Evolutionary conservation across 169 alveolate species (phyloP).

Genomic region (Neospora caninum): DNA sequence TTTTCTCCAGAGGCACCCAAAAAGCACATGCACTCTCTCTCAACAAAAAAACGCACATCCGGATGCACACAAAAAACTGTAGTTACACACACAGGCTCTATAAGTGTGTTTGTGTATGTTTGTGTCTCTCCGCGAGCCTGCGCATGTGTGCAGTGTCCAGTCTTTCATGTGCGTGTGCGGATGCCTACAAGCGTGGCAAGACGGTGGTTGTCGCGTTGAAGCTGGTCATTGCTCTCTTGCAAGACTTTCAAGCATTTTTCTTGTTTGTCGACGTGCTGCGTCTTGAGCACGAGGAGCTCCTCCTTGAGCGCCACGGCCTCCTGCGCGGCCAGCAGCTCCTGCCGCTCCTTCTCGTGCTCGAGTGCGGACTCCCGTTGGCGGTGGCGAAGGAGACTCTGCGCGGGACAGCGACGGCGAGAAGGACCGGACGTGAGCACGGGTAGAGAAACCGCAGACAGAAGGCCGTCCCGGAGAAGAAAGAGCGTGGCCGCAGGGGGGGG

Average conservation of each 20-base stretch:
- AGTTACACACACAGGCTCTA: neutral
- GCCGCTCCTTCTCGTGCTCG: slow-evolving; percentile 15
- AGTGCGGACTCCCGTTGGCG: neutral
- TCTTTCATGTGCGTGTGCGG: neutral
- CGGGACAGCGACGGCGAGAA: too few relatives aligned
- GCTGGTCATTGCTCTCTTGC: neutral
- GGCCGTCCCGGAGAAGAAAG: too few relatives aligned
- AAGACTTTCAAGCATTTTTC: neutral
- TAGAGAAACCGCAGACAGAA: too few relatives aligned
- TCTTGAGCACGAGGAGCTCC: neutral
- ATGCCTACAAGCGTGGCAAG: neutral
- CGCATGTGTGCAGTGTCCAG: neutral
- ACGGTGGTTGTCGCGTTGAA: neutral
- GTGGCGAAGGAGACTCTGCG: neutral
- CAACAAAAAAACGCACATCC: too few relatives aligned
- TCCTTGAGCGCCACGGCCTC: slow-evolving; percentile 25
- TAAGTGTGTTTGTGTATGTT: neutral
- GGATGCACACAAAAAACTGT: too few relatives aligned
- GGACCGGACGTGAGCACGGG: too few relatives aligned
- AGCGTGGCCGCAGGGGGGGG: too few relatives aligned
- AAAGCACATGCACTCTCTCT: too few relatives aligned
- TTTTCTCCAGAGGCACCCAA: too few relatives aligned
- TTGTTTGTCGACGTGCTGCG: neutral
- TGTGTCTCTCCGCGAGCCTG: neutral
- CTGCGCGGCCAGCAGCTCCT: slow-evolving; percentile 1